These are phyloP conservation scores for Pseudogymnoascus sp. DNA, from an alignment of 2,329 filamentous ascomycete species.

Conservation along the genomic window DNA sequence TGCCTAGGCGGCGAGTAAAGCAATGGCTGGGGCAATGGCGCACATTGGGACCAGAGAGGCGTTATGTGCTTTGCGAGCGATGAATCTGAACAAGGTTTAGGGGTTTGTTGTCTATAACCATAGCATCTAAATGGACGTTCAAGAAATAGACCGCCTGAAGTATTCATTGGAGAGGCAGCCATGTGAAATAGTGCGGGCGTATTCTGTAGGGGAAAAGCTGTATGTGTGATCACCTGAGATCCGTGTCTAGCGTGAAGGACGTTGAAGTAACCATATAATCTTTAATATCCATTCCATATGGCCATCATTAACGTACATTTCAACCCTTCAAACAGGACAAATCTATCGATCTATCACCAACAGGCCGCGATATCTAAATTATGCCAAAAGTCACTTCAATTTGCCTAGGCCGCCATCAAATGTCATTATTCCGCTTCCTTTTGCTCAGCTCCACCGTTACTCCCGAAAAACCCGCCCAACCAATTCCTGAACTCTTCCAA, in stretches of 20 bases:
- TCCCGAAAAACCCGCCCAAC: conserved; percentile 12
- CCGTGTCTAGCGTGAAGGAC: background rate
- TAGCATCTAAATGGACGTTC: background rate
- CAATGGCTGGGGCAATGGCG: background rate
- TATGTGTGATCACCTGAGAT: too few species aligned
- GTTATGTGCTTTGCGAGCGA: background rate
- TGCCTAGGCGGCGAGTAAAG: background rate
- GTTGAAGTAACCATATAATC: background rate
- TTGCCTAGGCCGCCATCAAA: background rate
- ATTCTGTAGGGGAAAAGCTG: too few species aligned
- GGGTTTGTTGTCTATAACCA: background rate
- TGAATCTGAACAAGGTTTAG: background rate
- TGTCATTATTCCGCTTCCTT: background rate
- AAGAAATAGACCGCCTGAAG: background rate
- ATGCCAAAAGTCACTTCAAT: background rate
- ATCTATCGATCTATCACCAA: background rate
- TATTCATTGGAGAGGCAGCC: background rate
- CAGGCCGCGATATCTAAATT: background rate
- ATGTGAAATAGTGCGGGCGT: background rate
- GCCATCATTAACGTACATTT: background rate
- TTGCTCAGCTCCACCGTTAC: background rate
- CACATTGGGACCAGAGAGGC: conserved; percentile 1
- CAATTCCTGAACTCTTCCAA: conserved; percentile 32
- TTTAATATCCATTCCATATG: background rate
- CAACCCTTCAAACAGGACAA: background rate